Evolutionary conservation across 805 yeast species (phyloP).

Genomic region (Kazachstania bromeliacearum): DNA sequence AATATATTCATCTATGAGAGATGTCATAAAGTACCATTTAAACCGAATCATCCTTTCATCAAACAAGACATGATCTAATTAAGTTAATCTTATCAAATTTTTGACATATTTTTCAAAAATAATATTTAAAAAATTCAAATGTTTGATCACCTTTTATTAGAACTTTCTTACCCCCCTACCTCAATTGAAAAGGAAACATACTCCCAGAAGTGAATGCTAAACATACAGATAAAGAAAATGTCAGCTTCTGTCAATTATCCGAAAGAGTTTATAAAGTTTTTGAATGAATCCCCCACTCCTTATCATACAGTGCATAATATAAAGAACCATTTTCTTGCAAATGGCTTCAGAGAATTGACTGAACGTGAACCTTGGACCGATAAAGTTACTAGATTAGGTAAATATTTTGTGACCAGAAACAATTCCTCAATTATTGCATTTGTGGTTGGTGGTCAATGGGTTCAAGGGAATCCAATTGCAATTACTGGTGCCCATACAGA

Average conservation of each 20-base stretch:
- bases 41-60: too few relatives aligned
- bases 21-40: too few relatives aligned
- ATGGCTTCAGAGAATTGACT: slow-evolving; percentile 66
- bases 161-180: too few relatives aligned
- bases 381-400: slow-evolving; percentile 42
- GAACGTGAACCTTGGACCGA: slow-evolving; percentile 69
- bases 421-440: slow-evolving; percentile 84
- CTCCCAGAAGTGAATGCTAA: slow-evolving; percentile 23
- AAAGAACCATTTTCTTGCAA: slow-evolving; percentile 40
- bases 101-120: too few relatives aligned
- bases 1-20: too few relatives aligned
- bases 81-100: too few relatives aligned
- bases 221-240: slow-evolving; percentile 21
- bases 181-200: too few relatives aligned
- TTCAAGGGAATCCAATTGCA: slow-evolving; percentile 72
- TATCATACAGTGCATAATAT: slow-evolving; percentile 79
- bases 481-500: slow-evolving; percentile 96
- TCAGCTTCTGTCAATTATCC: slow-evolving; percentile 18
- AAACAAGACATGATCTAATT: too few relatives aligned
- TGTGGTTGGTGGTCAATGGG: slow-evolving; percentile 63
- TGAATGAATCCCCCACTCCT: slow-evolving; percentile 85
- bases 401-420: slow-evolving; percentile 83
- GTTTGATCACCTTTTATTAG: too few relatives aligned
- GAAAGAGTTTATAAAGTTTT: slow-evolving; percentile 60
- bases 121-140: too few relatives aligned